Base-by-base conservation (phyloP, 2,329 filamentous ascomycete genomes). In the Aspergillus neotritici region DNA sequence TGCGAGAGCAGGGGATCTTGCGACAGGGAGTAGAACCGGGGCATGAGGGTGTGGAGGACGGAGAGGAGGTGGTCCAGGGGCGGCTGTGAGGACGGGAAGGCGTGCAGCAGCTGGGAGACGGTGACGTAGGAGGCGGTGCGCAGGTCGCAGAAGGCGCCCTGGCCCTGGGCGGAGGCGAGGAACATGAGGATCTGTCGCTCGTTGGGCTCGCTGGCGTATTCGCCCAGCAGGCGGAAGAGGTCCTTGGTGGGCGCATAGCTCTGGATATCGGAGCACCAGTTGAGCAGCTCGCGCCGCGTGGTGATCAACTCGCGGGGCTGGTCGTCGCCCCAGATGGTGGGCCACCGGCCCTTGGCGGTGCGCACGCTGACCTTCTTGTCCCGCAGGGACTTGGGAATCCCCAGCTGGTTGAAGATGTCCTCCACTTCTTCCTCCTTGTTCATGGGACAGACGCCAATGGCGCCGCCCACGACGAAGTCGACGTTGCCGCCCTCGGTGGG, bases 281-380 rank as follows among this genome's bases (percentile, higher is more conserved):
- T 94, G 43, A 98, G 74, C n/a, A 98, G 74, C 63, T 94, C 91
- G 38, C 91, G 79, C 37, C 91, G 82, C 0, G 90, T 97, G 3
- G 91, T 95, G 43, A 90, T 74, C n/a, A 98, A 74, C 62, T 93
- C 84, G 44, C 93, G 81, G 5, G 90, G 69, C 65, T 86, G 70
- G 14, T 97, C 91, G 2, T 94, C 87, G 33, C 91, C 93, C 93
- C 93, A 98, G 38, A 98, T 94, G 0, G 93, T 98, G 4, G 93
- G 93, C 91, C 91, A 98, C 38, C 93, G 79, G 29, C 91, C 91
- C 48, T 76, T 79, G 30, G 77, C 80, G 0, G 93, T 97, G 64
- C 82, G 83, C 54, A 97, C 70, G 13, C 85, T 73, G 13, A 95
- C 78, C 11, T 85, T 84, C 73, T 87, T 93, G 69, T 94, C 86